Conservation (phyloP, 2,329 filamentous ascomycete species). For the Fusarium zealandicum region DNA sequence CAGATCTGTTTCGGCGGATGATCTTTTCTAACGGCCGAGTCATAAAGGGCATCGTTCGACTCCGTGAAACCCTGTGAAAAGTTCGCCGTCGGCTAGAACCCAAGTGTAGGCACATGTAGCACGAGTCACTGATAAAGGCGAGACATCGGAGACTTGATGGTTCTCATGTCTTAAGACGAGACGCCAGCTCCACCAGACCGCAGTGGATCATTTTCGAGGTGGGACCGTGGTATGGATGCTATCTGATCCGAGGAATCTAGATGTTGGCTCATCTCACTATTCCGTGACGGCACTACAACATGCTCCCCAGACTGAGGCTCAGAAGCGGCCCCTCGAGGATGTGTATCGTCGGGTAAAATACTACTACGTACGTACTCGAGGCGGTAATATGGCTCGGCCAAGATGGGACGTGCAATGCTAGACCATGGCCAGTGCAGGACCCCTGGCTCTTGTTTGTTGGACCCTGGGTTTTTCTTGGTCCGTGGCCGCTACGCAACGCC, state of each 20-base stretch:
- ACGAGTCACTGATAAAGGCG: constrained; percentile 5
- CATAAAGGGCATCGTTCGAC: constrained; percentile 15
- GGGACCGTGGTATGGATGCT: constrained; percentile 25
- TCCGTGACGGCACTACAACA: constrained; percentile 7
- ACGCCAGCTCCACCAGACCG: constrained; percentile 19
- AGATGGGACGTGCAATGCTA: constrained; percentile 19
- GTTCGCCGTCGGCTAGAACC: neutral
- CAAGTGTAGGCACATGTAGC: neutral
- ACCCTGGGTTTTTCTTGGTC: constrained; percentile 20
- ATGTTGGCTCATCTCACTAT: constrained; percentile 12
- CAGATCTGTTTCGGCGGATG: constrained; percentile 18
- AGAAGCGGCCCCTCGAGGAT: constrained; percentile 23
- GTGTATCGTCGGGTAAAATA: constrained; percentile 28
- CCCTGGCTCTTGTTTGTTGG: constrained; percentile 16
- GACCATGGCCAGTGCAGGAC: constrained; percentile 34
- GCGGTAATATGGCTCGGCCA: constrained; percentile 33
- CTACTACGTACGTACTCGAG: no score
- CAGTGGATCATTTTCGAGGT: constrained; percentile 19
- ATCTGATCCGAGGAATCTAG: constrained; percentile 24
- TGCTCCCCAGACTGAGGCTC: constrained; percentile 35
- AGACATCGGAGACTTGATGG: constrained; percentile 8
- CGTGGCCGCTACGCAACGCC: constrained; percentile 1
- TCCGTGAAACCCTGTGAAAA: constrained; percentile 16
- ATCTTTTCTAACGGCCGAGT: constrained; percentile 8
- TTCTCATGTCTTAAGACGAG: constrained; percentile 13